These are phyloP conservation scores for Mycena venus DNA, from an alignment of 768 basidiomycete species.

Conservation along the genomic window DNA sequence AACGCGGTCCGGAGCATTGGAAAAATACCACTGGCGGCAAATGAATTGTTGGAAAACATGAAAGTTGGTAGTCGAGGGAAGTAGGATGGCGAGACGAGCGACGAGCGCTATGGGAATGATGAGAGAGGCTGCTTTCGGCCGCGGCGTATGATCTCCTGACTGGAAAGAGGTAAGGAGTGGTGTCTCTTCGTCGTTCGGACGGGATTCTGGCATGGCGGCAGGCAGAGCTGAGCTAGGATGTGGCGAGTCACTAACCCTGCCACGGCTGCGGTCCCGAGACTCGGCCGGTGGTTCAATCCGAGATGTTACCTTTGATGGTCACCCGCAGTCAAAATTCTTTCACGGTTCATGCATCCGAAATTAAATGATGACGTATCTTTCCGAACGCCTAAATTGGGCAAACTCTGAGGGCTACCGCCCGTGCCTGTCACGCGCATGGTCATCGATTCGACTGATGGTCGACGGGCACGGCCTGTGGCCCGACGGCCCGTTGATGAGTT, in stretches of 20 bases:
- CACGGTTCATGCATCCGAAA: too few relatives aligned
- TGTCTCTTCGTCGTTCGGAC: neutral
- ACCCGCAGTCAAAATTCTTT: too few relatives aligned
- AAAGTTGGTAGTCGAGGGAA: neutral
- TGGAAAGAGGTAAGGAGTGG: neutral
- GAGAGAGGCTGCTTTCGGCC: neutral
- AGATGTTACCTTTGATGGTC: too few relatives aligned
- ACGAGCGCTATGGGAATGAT: neutral
- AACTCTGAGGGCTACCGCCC: too few relatives aligned
- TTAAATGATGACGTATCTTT: too few relatives aligned
- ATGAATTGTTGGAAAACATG: neutral
- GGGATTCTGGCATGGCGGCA: neutral
- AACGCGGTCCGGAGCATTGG: neutral
- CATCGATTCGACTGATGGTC: too few relatives aligned
- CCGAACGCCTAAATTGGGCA: too few relatives aligned
- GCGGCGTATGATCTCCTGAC: neutral
- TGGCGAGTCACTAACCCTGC: neutral
- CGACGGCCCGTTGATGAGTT: too few relatives aligned
- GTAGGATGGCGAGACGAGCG: neutral
- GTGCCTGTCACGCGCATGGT: too few relatives aligned
- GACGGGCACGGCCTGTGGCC: too few relatives aligned
- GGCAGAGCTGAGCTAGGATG: too few relatives aligned
- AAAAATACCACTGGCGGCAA: neutral
- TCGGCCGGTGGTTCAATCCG: neutral
- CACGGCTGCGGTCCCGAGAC: neutral